phyloP scores from a whole-genome alignment of 2,329 filamentous ascomycete genomes.

The Arthrobotrys entomopaga region DNA sequence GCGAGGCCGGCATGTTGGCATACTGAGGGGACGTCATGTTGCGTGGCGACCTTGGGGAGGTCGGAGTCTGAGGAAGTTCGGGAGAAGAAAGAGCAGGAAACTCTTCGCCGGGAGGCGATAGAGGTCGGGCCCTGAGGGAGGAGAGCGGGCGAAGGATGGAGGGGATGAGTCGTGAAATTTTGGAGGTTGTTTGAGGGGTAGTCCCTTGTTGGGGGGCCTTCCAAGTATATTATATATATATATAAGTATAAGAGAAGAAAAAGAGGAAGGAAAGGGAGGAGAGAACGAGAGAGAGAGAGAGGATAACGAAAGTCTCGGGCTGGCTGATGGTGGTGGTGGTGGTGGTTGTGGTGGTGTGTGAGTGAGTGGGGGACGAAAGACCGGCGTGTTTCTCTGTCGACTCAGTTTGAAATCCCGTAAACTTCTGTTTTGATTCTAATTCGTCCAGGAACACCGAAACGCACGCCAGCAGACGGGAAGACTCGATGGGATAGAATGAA shows the following conservation, averaged over 20 bases:
- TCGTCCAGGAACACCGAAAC: constrained; percentile 1
- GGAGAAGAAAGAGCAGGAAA: constrained; percentile 51
- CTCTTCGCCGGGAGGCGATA: constrained; percentile 54
- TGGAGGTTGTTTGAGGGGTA: constrained; percentile 55
- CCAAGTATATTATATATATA: constrained; percentile 10
- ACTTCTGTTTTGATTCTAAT: constrained; percentile 18
- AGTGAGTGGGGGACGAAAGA: background rate
- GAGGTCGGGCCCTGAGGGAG: constrained; percentile 55
- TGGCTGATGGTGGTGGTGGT: background rate
- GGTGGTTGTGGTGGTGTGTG: no score
- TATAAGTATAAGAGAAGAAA: constrained; percentile 3
- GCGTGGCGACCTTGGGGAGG: constrained; percentile 53
- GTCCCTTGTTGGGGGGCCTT: constrained; percentile 41
- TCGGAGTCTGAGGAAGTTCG: constrained; percentile 54
- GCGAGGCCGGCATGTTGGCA: constrained; percentile 52
- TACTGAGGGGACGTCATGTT: constrained; percentile 55
- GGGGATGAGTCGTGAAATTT: constrained; percentile 56
- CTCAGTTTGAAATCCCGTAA: constrained; percentile 18
- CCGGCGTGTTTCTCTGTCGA: constrained; percentile 15
- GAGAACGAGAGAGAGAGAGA: background rate
- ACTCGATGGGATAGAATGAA: background rate
- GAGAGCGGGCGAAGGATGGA: constrained; percentile 56
- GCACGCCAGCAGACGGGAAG: background rate
- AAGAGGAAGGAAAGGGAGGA: constrained; percentile 3
- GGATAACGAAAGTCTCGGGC: no score